Evolutionary conservation across 2,329 filamentous ascomycete genomes (phyloP).

Genomic region (Trichoderma gracile): DNA sequence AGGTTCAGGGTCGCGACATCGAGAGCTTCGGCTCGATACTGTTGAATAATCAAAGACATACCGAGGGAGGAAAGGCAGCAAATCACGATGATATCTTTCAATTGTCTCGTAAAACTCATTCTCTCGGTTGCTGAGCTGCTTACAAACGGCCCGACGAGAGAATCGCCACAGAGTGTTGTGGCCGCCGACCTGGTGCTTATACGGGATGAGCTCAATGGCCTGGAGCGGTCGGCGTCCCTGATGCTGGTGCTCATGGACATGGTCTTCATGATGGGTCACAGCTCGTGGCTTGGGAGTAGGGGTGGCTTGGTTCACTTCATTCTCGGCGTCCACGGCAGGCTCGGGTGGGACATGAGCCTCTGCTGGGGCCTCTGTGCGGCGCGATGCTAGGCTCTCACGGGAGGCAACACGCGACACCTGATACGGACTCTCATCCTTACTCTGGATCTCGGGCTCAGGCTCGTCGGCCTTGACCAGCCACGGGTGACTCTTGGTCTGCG

Average conservation of each 20-base stretch:
- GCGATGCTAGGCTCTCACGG: conserved; percentile 36
- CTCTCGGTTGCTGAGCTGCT: conserved; percentile 95
- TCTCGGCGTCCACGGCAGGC: conserved; percentile 46
- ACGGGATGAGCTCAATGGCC: conserved; percentile 94
- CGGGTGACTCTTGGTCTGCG: conserved; percentile 45
- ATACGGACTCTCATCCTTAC: conserved; percentile 32
- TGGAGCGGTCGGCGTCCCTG: conserved; percentile 66
- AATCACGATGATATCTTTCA: conserved; percentile 84
- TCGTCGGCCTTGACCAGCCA: conserved; percentile 63
- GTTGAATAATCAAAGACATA: conserved; percentile 40
- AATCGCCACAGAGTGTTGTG: conserved; percentile 97
- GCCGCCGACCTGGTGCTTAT: conserved; percentile 94
- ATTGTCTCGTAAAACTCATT: conserved; percentile 99
- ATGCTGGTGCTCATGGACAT: conserved; percentile 54
- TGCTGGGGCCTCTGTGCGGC: conserved; percentile 37
- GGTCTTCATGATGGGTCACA: conserved; percentile 48
- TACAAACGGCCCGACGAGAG: conserved; percentile 92
- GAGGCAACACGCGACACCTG: conserved; percentile 34
- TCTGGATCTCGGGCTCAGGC: conserved; percentile 39
- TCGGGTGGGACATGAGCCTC: conserved; percentile 41
- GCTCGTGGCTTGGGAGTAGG: conserved; percentile 39
- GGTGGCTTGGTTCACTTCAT: conserved; percentile 40
- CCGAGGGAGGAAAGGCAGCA: conserved; percentile 89
- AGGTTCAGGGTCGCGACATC: background rate
- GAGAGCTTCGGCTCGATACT: too few species aligned